Evolutionary conservation across 768 basidiomycete genomes (phyloP), one percentile per base, ranked within the genome.

Genomic region (Tubosaeta brunneosetosa): DNA sequence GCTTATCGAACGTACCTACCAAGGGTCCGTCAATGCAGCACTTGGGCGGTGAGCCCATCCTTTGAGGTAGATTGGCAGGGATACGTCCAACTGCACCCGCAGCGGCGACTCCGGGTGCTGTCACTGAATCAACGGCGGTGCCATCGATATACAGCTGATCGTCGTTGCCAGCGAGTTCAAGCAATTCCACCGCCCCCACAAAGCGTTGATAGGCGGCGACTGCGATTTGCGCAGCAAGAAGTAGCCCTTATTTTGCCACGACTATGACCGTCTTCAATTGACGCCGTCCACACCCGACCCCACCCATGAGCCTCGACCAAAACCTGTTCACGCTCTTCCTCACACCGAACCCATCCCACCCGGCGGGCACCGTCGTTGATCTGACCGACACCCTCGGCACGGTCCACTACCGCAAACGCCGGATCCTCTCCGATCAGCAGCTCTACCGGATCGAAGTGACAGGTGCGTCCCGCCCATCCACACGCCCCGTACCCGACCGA

Each of bases 281-380:
- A 41, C 12, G 11, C 19, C 44, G 11, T 22, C 41, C 9, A 19
- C 17, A 40, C 19, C 16, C 34, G 34, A 36, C 14, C 40, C 8
- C 29, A 36, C 49, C 22, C 60, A 91, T 91, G 90, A 88, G 88
- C 64, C 73, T 93, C 50, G 90, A 92, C 67, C 80, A 89, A 67
- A 92, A 91, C 66, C 73, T 93, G 11, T 93, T 92, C 73, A 92
- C 91, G 3, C 82, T 93, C 50, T 69, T 78, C 57, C 71, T 91
- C 51, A 77, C 78, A 0, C 80, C 81, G 6, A 80, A 79, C 64
- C 69, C 80, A 52, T 77, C 83, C 36, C 77, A 84, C 56, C 77
- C 80, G 11, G 73, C 74, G 58, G 62, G 58, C 2, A 52, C 59
- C 9, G 79, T 85, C 16, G 68, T 86, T 22, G 90, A 92, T 67